Conservation (phyloP, 176 grass and related monocot genomes). For the Microstegium vimineum region DNA sequence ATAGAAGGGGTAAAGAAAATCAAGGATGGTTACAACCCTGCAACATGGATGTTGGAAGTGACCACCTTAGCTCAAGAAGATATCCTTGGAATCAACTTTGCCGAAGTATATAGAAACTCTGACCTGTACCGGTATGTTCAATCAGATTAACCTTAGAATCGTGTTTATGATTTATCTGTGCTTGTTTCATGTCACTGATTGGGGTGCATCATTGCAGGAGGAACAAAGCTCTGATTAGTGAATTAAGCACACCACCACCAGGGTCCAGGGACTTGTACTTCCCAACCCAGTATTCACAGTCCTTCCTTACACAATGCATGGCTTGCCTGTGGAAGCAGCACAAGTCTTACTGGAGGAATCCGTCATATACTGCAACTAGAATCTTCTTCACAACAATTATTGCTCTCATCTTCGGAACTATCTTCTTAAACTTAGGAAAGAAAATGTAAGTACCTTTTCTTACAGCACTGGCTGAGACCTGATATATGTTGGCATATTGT, state of each 20-base stretch:
- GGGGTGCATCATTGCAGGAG: constrained; percentile 48
- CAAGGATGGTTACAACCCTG: constrained; percentile 89
- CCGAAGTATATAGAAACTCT: constrained; percentile 70
- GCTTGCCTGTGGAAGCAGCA: constrained; percentile 95
- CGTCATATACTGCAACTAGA: constrained; percentile 85
- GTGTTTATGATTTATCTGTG: neutral
- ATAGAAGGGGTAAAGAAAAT: constrained; percentile 84
- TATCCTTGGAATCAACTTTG: constrained; percentile 62
- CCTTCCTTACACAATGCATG: constrained; percentile 71
- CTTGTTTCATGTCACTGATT: constrained; percentile 18
- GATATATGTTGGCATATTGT: neutral
- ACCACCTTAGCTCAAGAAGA: constrained; percentile 75
- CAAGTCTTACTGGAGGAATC: constrained; percentile 91
- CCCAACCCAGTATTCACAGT: constrained; percentile 60
- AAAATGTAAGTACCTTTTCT: constrained; percentile 65
- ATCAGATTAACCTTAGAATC: neutral
- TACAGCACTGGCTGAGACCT: neutral
- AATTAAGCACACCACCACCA: constrained; percentile 56
- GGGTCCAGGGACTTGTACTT: constrained; percentile 79
- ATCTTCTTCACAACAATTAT: constrained; percentile 92
- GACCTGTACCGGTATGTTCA: constrained; percentile 59
- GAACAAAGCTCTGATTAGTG: constrained; percentile 79
- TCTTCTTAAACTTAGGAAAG: constrained; percentile 75
- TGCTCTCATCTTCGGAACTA: constrained; percentile 80
- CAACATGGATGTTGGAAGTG: constrained; percentile 95